A percentile compares a stretch with the other conserved stretches of the same genome.
phyloP scores from a whole-genome alignment of 306 rosid genomes.

The Cucumis cinereus region DNA sequence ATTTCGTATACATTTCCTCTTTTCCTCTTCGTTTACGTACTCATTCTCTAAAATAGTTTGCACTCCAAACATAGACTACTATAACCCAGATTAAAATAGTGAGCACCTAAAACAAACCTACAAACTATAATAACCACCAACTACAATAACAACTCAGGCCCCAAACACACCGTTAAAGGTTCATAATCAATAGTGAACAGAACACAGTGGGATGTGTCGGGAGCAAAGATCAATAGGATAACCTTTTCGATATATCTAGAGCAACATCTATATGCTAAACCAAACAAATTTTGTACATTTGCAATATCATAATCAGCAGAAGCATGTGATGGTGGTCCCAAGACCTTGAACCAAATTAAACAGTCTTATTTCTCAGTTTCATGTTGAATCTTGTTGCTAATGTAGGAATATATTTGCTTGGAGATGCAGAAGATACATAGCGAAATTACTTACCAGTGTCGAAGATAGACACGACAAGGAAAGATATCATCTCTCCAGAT shows the following conservation, averaged over 20 bases:
- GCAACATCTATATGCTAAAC: neutral
- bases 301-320: neutral
- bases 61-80: too few species aligned
- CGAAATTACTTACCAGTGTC: constrained; percentile 62
- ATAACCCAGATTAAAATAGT: too few species aligned
- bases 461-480: constrained; percentile 86
- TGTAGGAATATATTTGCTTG: neutral
- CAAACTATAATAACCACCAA: too few species aligned
- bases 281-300: neutral
- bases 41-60: too few species aligned
- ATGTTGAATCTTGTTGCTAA: neutral
- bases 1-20: too few species aligned
- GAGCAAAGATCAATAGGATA: neutral
- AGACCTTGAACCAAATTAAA: neutral
- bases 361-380: neutral
- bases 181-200: too few species aligned
- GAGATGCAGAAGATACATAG: neutral
- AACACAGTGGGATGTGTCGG: too few species aligned
- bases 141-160: too few species aligned
- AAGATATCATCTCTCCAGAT: constrained; percentile 90
- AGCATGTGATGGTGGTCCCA: neutral
- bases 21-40: too few species aligned
- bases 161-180: too few species aligned
- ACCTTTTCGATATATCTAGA: neutral
- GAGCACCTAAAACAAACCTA: too few species aligned